Base-by-base conservation (phyloP, 176 grass and related monocot genomes). In the Aegilops longissima region DNA sequence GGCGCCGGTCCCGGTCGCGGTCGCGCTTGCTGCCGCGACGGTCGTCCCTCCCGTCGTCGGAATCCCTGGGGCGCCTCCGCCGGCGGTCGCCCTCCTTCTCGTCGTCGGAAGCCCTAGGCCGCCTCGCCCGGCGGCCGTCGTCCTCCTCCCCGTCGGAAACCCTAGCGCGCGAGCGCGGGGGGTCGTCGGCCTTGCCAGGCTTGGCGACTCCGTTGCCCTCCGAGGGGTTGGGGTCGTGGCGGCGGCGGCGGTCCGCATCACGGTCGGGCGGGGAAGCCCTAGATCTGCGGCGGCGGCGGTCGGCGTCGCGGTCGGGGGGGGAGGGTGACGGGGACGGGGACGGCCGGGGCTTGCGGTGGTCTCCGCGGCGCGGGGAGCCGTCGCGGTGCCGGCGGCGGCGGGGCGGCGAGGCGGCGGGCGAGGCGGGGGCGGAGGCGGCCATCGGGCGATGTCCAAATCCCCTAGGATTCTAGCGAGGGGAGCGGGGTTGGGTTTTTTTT, bases 41-140 rank as follows among this genome's bases (percentile, higher is more conserved):
- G 76, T 61, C 77, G 18, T 62, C 63, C 51, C 49, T 69, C 25
- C 51, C 73, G 45, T 54, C 89, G 80, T 68, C 85, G 11, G 86
- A 84, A 79, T 75, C 85, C 70, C 66, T 78, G 65, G 79, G n/a
- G 7, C 58, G 79, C 82, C 66, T 79, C 67, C 45, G 39, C 42
- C 73, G 44, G 35, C 82, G 45, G 66, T 35, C 78, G 6, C 30
- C 70, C 1, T 79, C 85, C 58, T 90, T 61, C 14, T 93, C 88
- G 59, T 82, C 89, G 76, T 75, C 85, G 6, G 88, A 84, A 87
- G 82, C 84, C 76, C 70, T 71, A 80, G 66, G 52, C 17, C 64
- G 82, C 77, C 65, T 78, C 73, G 31, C 39, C 40, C 73, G 44
- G 54, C 85, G 34, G 77, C 51, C 71, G 0, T 36, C 38, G 0